Evolutionary conservation across 2,329 filamentous ascomycete species (phyloP), one percentile per base, ranked within the genome.

Genomic region (Pseudocercospora fijiensis): DNA sequence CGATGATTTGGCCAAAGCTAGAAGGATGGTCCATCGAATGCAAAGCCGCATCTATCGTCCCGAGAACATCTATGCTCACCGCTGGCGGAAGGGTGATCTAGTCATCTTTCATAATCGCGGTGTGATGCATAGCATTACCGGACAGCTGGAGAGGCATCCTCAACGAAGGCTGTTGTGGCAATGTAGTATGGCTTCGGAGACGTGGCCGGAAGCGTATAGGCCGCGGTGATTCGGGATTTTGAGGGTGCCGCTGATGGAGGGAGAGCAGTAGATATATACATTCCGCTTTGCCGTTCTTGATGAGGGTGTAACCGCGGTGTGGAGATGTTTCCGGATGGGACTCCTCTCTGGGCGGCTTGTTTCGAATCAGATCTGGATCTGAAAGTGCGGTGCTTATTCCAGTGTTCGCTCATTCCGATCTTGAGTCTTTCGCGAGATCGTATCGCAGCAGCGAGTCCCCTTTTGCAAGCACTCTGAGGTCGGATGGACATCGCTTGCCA

Each of bases 61-160:
- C 6, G 70, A 75, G 51, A 70, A 75, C 57, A 70, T 76, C 2
- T 77, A 76, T 62, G 71, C 74, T n/a, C 74, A 76, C 67, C 62
- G 64, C 1, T 76, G 74, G 72, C 61, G 70, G 18, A 71, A 73
- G 49, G 74, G 74, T 13, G 74, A 76, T 58, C 57, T 75, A 8
- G 73, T 75, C 0, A 71, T 76, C 22, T 74, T 74, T 60, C 73
- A 76, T 62, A 76, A 76, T 60, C 66, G 72, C 33, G 74, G 74
- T 0, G 74, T 75, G 7, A 69, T 71, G 71, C 75, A 76, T 59
- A 72, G 67, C 41, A 75, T 76, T 52, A 74, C 74, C 7, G 74
- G 75, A 0, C 67, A 75, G 49, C 51, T 74, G 26, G 62, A 33
- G 13, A 47, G 60, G 8, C 58, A 61, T 28, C 58, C 63, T n/a